Evolutionary conservation across 495 filamentous ascomycete species (phyloP).

Genomic region (Aspergillus indologenus): DNA sequence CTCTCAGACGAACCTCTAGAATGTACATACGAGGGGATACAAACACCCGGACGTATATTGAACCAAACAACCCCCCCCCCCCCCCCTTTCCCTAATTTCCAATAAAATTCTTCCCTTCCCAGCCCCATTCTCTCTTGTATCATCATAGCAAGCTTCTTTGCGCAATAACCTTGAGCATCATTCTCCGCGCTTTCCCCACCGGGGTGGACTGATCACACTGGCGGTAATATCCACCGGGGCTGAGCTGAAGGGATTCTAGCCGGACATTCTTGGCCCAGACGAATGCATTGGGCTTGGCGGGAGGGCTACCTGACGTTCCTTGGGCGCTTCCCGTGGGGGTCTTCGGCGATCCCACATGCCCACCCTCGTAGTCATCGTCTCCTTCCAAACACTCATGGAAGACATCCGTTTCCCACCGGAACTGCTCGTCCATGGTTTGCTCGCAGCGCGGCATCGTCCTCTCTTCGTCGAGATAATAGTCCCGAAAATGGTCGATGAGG

Average conservation of each 20-base stretch:
- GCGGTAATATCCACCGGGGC: constrained; percentile 79
- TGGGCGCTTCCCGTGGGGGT: too few relatives aligned
- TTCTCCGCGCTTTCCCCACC: constrained; percentile 32
- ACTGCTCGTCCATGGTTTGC: too few relatives aligned
- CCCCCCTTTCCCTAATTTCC: too few relatives aligned
- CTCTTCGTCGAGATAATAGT: constrained; percentile 34
- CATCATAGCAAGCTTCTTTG: constrained; percentile 27
- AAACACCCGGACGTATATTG: too few relatives aligned
- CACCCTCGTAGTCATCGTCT: neutral
- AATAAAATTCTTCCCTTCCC: too few relatives aligned
- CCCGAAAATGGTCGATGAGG: constrained; percentile 28
- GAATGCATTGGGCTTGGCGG: constrained; percentile 25
- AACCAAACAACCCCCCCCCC: too few relatives aligned
- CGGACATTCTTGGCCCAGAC: constrained; percentile 62
- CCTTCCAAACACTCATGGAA: neutral
- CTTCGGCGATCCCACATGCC: neutral
- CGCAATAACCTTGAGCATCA: constrained; percentile 36
- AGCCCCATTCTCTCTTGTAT: neutral
- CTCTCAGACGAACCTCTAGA: too few relatives aligned
- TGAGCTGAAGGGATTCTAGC: constrained; percentile 61
- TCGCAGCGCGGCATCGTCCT: constrained; percentile 18
- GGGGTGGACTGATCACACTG: constrained; percentile 39
- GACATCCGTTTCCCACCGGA: neutral
- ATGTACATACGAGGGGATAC: too few relatives aligned
- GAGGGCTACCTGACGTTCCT: neutral